A percentile compares a stretch with the other conserved stretches of the same genome.
phyloP scores from a whole-genome alignment of 257 asterid species.

The Anisodus tanguticus region DNA sequence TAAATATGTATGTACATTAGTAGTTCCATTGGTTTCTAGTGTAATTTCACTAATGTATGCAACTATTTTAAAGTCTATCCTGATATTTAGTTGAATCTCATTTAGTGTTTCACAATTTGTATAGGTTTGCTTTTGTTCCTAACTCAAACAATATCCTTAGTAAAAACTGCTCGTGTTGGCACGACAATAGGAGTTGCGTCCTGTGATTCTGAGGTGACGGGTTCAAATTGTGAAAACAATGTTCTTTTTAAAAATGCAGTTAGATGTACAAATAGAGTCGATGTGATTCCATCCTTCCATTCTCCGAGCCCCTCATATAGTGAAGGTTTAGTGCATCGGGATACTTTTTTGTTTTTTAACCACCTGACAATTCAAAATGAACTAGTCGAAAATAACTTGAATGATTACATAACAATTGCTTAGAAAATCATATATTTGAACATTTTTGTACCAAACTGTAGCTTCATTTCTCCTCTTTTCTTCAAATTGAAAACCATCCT shows the following conservation, averaged over 20 bases:
- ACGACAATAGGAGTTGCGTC: no score
- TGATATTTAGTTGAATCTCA: slow-evolving; percentile 7
- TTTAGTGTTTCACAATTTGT: neutral
- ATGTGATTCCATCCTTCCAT: neutral
- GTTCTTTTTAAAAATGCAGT: no score
- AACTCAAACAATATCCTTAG: neutral
- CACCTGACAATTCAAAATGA: neutral
- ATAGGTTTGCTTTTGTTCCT: neutral
- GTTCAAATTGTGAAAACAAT: no score
- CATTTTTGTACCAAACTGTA: neutral
- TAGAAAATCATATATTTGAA: neutral
- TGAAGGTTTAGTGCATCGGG: neutral
- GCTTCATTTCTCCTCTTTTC: neutral
- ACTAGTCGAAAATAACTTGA: neutral
- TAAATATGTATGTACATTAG: slow-evolving; percentile 23
- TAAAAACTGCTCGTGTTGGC: no score
- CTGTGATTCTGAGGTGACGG: no score
- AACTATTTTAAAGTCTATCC: neutral
- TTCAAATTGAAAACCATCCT: neutral
- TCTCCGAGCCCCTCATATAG: neutral
- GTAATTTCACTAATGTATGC: neutral
- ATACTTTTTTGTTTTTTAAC: neutral
- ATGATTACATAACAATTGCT: neutral
- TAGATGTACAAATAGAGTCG: neutral
- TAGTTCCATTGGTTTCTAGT: slow-evolving; percentile 19